phyloP scores from a whole-genome alignment of 345 rosid genomes.

The Eucalyptus polyanthemos region DNA sequence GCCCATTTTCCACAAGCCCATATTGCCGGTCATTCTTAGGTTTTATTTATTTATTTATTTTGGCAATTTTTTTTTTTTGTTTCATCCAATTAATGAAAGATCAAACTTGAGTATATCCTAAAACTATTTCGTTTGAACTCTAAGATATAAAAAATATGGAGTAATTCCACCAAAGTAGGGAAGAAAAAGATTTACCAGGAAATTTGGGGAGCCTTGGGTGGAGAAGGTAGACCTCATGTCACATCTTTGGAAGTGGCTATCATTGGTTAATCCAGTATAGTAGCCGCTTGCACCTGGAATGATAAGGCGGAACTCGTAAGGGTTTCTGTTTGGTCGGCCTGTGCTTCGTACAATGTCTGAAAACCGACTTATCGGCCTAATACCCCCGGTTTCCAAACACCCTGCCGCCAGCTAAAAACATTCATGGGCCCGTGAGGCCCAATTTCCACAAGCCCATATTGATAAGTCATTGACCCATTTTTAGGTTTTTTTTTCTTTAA shows the following conservation, averaged over 20 bases:
- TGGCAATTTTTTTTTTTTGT: too few relatives aligned
- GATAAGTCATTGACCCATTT: not conserved
- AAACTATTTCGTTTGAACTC: fast-evolving
- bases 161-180: too few relatives aligned
- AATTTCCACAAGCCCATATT: not conserved
- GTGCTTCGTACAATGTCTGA: too few relatives aligned
- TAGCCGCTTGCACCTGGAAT: fast-evolving
- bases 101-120: too few relatives aligned
- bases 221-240: fast-evolving
- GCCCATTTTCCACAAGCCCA: not conserved
- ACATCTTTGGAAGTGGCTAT: too few relatives aligned
- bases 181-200: fast-evolving
- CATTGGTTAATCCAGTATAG: fast-evolving
- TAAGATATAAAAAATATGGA: fast-evolving
- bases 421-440: not conserved
- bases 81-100: too few relatives aligned
- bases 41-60: too few relatives aligned
- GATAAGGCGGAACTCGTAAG: too few relatives aligned
- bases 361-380: too few relatives aligned
- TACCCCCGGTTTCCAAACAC: too few relatives aligned
- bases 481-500: not conserved
- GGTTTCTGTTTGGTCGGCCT: fast-evolving
- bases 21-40: not conserved
- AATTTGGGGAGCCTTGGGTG: fast-evolving
- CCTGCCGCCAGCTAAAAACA: fast-evolving